Evolutionary conservation across 2,329 filamentous ascomycete species (phyloP).

Genomic region (Delphinella strobiligena): DNA sequence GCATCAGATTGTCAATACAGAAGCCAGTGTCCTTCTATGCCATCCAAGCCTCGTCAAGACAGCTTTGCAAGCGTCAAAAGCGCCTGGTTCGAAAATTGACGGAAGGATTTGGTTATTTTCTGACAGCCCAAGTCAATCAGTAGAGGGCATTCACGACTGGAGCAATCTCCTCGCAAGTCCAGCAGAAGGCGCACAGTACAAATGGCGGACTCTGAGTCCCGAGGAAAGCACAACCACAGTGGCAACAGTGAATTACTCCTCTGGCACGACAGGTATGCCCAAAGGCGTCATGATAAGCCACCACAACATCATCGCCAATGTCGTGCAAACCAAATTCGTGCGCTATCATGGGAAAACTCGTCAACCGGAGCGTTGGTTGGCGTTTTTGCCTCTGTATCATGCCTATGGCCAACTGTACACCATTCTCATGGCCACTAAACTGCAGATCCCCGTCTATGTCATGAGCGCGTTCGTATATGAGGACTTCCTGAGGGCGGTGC

Average conservation of each 20-base stretch:
- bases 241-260: constrained; percentile 23
- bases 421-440: constrained; percentile 22
- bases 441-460: constrained; percentile 22
- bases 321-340: constrained; percentile 2
- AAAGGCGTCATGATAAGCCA: constrained; percentile 25
- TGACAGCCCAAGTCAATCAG: not conserved
- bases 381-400: constrained; percentile 21
- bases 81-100: not conserved
- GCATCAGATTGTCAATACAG: not conserved
- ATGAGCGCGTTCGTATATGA: constrained; percentile 29
- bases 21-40: not conserved
- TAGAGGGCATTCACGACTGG: not conserved
- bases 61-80: not conserved
- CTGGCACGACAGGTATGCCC: constrained; percentile 35
- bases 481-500: constrained; percentile 26
- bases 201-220: not conserved
- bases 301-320: constrained; percentile 15
- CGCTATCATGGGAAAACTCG: constrained; percentile 20
- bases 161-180: not conserved
- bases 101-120: not conserved
- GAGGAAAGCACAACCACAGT: not conserved
- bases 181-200: not conserved
- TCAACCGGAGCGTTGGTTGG: constrained; percentile 25
- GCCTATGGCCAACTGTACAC: constrained; percentile 26
- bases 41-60: not conserved